Percentiles rank a stretch among this genome's conserved stretches.
phyloP scores from a whole-genome alignment of 2,329 filamentous ascomycete species.

The Torrubiellomyces zombiae region DNA sequence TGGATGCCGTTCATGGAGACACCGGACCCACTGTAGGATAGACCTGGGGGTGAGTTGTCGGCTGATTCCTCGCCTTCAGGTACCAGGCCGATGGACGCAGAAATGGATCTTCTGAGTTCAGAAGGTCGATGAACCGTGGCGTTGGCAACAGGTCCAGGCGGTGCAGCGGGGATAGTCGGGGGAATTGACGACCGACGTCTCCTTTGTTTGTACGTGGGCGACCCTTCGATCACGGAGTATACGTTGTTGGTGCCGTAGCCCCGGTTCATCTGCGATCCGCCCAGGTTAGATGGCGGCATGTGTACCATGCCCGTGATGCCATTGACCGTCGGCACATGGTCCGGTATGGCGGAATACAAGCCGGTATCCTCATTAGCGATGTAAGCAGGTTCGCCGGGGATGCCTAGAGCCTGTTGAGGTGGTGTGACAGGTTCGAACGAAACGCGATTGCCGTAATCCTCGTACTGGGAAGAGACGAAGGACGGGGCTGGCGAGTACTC shows the following conservation, averaged over 20 bases:
- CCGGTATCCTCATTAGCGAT: conserved; percentile 97
- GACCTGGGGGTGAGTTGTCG: conserved; percentile 62
- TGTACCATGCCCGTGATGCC: conserved; percentile 81
- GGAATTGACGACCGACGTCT: conserved; percentile 86
- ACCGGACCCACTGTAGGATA: conserved; percentile 54
- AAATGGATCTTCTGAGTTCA: conserved; percentile 81
- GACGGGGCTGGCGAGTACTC: conserved; percentile 97
- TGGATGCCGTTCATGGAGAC: conserved; percentile 49
- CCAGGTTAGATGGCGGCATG: conserved; percentile 70
- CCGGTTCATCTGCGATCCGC: conserved; percentile 62
- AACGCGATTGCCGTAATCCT: conserved; percentile 92
- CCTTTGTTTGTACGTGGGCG: conserved; percentile 96
- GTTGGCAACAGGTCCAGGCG: conserved; percentile 48
- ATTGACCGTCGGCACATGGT: conserved; percentile 56
- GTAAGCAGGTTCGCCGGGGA: conserved; percentile 81
- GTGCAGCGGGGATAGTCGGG: conserved; percentile 53
- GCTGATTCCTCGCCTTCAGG: conserved; percentile 63
- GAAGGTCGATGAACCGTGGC: conserved; percentile 60
- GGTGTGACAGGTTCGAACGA: conserved; percentile 96
- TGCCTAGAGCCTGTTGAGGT: conserved; percentile 70
- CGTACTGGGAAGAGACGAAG: conserved; percentile 95
- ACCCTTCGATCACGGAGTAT: conserved; percentile 93
- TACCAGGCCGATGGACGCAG: conserved; percentile 68
- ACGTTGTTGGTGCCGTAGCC: conserved; percentile 61
- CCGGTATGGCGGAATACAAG: conserved; percentile 86